phyloP scores from a whole-genome alignment of 257 asterid species.

The Apocynum venetum region DNA sequence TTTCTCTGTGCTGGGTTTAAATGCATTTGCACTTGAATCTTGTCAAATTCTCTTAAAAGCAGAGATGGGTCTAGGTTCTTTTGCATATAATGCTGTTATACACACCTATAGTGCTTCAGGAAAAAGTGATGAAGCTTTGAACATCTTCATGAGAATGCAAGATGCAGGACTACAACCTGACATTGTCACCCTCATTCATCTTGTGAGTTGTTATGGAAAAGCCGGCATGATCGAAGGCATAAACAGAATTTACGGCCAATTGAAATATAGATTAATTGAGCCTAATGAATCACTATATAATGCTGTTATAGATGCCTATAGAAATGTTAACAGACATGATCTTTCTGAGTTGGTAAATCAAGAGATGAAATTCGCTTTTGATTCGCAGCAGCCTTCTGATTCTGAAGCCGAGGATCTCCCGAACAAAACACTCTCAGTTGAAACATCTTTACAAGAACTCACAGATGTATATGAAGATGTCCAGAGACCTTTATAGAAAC shows the following conservation, averaged over 20 bases:
- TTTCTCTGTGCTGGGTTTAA: constrained; percentile 62
- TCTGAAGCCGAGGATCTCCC: constrained; percentile 40
- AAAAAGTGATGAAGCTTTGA: constrained; percentile 63
- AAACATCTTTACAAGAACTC: constrained; percentile 8
- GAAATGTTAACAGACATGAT: constrained; percentile 53
- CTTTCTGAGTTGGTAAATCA: constrained; percentile 72
- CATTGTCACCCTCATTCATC: constrained; percentile 57
- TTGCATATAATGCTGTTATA: constrained; percentile 76
- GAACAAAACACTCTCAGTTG: constrained; percentile 17
- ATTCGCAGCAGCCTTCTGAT: constrained; percentile 30
- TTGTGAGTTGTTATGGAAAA: constrained; percentile 75
- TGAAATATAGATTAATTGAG: constrained; percentile 58
- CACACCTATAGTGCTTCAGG: constrained; percentile 63
- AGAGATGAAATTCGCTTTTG: constrained; percentile 60
- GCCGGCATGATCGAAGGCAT: constrained; percentile 91
- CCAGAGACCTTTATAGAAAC: background rate
- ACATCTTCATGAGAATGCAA: constrained; percentile 79
- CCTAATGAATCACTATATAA: constrained; percentile 52
- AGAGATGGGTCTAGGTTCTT: constrained; percentile 39
- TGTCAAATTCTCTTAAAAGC: constrained; percentile 47
- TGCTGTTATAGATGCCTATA: constrained; percentile 69
- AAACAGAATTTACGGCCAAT: constrained; percentile 61
- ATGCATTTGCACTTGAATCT: constrained; percentile 65
- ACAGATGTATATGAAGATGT: background rate
- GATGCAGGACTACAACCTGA: constrained; percentile 82